Base-by-base conservation (phyloP, 352 stramenopile species). In the Stephanocyclus meneghinianus region DNA sequence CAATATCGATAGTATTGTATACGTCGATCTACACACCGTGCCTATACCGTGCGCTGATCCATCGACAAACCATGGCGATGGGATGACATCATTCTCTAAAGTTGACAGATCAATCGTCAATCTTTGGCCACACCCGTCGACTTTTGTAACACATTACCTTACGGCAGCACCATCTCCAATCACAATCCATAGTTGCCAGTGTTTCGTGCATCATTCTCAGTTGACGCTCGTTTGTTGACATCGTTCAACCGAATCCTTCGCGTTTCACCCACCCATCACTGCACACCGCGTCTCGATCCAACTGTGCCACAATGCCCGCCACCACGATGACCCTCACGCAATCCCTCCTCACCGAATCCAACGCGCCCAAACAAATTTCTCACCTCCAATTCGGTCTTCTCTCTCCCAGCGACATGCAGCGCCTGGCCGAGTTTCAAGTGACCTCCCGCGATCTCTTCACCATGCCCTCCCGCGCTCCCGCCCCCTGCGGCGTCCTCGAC, bases 351-450 rank as follows among this genome's bases (percentile, higher is more conserved):
- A 15, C 63, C 3, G 78, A 78, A 64, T 71, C 77, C 53, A 44
- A 57, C 26, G 80, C 87, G 18, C 94, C 93, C 7, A 96, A 96
- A 72, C 96, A 98, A 86, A 99, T 99, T 83, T 96, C 92, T 61
- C 95, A 98, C 84, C 90, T 99, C 64, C 97, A 98, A 90, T 99
- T 99, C 86, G 96, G 96, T 5, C 87, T 99, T 47, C 92, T 99
- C 42, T 98, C 95, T 6, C 91, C 97, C 47, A 87, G 96, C 13
- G 96, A 99, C 79, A 98, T 99, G 94, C 96, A 98, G 86, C 95
- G 94, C 40, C 89, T 98, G 62, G 94, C 95, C 13, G 96, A 99
- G 86, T 95, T 99, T 71, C 95, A 96, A 80, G 94, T 98, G 13
- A 91, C 72, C 30, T 92, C 83, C 80, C 95, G 95, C 64, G 96